These are phyloP conservation scores for Hymenoscyphus fraxineus DNA, from an alignment of 2,329 filamentous ascomycete genomes.

Conservation along the genomic window DNA sequence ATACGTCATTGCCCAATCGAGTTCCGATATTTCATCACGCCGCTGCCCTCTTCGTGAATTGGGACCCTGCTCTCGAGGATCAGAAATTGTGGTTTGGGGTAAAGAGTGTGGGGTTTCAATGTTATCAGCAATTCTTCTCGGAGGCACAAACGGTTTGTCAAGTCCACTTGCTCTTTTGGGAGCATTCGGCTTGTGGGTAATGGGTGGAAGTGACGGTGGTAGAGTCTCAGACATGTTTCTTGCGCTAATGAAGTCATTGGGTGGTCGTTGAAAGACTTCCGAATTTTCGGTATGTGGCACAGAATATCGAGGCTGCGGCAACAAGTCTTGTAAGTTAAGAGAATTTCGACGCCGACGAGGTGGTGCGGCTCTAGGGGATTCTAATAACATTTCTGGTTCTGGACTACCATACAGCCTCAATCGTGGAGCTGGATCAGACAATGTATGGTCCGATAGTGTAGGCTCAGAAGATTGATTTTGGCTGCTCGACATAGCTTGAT, in stretches of 20 bases:
- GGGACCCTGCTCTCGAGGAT: slow-evolving; percentile 3
- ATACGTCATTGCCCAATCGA: slow-evolving; percentile 35
- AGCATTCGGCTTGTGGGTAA: slow-evolving; percentile 6
- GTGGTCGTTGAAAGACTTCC: slow-evolving; percentile 1
- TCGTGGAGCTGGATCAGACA: neutral
- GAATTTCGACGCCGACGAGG: neutral
- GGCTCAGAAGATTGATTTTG: neutral
- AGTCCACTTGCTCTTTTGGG: slow-evolving; percentile 11
- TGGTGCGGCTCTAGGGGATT: neutral
- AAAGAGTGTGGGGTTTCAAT: slow-evolving; percentile 9
- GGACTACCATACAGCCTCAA: neutral
- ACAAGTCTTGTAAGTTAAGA: neutral
- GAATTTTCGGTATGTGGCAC: neutral
- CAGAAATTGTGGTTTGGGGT: slow-evolving; percentile 21
- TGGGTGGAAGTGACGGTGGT: slow-evolving; percentile 18
- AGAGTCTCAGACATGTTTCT: slow-evolving; percentile 18
- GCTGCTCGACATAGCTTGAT: neutral
- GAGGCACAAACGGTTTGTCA: slow-evolving; percentile 29
- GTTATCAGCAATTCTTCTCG: slow-evolving; percentile 13
- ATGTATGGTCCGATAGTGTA: neutral
- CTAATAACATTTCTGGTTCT: neutral
- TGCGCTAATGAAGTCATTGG: slow-evolving; percentile 29
- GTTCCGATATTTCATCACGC: slow-evolving; percentile 20
- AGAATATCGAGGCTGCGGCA: neutral
- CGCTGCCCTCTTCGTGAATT: neutral